Percentiles rank a stretch among this genome's conserved stretches.
phyloP scores from a whole-genome alignment of 192 early-diverging fungal genomes.

The Rhizophagus prolifer region DNA sequence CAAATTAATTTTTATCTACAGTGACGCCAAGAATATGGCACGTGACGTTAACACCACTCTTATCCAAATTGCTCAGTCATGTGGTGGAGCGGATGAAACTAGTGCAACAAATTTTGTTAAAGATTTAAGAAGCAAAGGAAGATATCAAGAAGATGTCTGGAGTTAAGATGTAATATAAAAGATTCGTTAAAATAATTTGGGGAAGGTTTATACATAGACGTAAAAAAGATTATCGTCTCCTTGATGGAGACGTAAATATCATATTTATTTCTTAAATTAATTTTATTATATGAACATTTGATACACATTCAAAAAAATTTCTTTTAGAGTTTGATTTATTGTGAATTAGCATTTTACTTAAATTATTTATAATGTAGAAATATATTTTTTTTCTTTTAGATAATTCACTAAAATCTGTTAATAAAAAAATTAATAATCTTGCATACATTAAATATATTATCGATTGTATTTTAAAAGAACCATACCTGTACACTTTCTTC shows the following conservation, averaged over 20 bases:
- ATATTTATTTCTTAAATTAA: too few relatives aligned
- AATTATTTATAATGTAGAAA: slow-evolving; percentile 27
- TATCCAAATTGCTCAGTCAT: slow-evolving; percentile 62
- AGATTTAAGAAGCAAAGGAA: slow-evolving; percentile 72
- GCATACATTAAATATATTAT: background rate
- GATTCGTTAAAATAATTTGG: background rate
- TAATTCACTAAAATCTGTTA: slow-evolving; percentile 9
- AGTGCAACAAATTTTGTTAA: slow-evolving; percentile 79
- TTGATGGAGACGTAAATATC: background rate
- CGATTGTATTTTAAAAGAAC: background rate
- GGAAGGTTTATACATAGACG: background rate
- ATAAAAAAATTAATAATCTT: background rate
- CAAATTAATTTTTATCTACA: background rate
- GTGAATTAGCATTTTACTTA: background rate
- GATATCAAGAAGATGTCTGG: slow-evolving; percentile 98
- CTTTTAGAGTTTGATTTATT: background rate
- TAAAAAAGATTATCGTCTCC: background rate
- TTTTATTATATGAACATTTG: too few relatives aligned
- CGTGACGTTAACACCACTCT: slow-evolving; percentile 77
- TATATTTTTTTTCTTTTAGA: slow-evolving; percentile 20
- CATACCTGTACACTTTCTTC: slow-evolving; percentile 64
- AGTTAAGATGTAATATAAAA: slow-evolving; percentile 41
- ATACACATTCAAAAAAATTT: background rate
- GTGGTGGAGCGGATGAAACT: slow-evolving; percentile 66
- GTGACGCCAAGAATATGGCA: slow-evolving; percentile 97